Conservation (phyloP, 2,329 filamentous ascomycete genomes). For the Claviceps fusiformis region DNA sequence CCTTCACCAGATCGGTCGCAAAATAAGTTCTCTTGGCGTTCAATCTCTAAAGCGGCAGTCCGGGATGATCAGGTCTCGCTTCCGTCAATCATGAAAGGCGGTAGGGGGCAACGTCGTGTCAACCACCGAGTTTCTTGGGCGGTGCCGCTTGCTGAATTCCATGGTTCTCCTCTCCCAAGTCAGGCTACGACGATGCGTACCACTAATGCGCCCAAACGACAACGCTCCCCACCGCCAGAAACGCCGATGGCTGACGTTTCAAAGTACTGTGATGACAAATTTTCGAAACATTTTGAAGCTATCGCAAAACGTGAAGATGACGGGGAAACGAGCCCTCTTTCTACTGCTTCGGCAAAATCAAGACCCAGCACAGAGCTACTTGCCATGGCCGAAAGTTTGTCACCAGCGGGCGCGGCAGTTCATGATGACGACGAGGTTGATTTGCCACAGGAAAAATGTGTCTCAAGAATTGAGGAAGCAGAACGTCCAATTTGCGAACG, state of each 20-base stretch:
- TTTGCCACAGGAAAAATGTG: background rate
- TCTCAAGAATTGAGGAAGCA: background rate
- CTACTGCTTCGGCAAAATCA: slow-evolving; percentile 26
- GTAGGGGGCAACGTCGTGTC: slow-evolving; percentile 2
- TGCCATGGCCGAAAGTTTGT: slow-evolving; percentile 14
- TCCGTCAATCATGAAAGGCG: slow-evolving; percentile 21
- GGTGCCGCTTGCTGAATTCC: background rate
- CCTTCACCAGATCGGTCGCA: slow-evolving; percentile 29
- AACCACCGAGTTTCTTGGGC: slow-evolving; percentile 4
- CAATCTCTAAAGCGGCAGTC: background rate
- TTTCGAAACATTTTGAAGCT: slow-evolving; percentile 33
- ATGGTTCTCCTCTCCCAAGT: background rate
- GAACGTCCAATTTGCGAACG: slow-evolving; percentile 3
- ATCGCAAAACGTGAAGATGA: slow-evolving; percentile 23
- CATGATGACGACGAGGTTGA: background rate
- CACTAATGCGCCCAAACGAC: slow-evolving; percentile 8
- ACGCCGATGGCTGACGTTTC: slow-evolving; percentile 20
- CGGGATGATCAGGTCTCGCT: slow-evolving; percentile 5
- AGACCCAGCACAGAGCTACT: slow-evolving; percentile 12
- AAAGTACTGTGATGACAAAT: slow-evolving; percentile 22
- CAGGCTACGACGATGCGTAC: background rate
- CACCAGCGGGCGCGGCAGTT: slow-evolving; percentile 11
- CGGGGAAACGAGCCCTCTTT: slow-evolving; percentile 21
- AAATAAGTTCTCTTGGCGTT: background rate
- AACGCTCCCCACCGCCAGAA: slow-evolving; percentile 31